A percentile compares a stretch with the other conserved stretches of the same genome.
Conservation (phyloP, 139 green algal genomes). For the Haematococcus lacustris region DNA sequence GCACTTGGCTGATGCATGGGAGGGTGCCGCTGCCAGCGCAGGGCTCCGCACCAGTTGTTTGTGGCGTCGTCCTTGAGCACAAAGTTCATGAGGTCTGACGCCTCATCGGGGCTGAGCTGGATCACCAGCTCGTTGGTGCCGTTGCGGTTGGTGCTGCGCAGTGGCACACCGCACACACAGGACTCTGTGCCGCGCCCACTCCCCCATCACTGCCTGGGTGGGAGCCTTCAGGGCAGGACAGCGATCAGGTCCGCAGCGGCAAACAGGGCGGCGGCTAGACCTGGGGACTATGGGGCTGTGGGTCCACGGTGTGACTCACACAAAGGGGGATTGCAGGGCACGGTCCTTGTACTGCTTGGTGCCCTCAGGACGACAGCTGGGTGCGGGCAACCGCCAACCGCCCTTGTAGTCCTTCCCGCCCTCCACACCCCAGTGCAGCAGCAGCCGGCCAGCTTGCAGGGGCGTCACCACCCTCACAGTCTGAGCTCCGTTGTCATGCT, state of each 20-base stretch:
- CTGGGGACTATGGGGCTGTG: background rate
- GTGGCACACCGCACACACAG: too few species aligned
- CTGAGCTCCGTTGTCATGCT: constrained; percentile 15
- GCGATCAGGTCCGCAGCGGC: background rate
- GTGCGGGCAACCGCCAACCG: constrained; percentile 77
- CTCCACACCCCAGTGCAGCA: constrained; percentile 92
- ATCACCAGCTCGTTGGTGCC: constrained; percentile 33
- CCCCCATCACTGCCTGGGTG: too few species aligned
- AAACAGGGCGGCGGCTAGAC: background rate
- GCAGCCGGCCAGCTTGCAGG: constrained; percentile 43
- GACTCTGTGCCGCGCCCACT: too few species aligned
- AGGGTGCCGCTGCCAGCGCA: too few species aligned
- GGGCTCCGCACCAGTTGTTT: constrained; percentile 62
- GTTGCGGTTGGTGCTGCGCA: too few species aligned
- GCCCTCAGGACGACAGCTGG: constrained; percentile 52
- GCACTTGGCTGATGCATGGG: too few species aligned
- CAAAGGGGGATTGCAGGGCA: constrained; percentile 88
- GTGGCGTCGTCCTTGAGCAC: constrained; percentile 87
- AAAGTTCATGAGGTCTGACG: constrained; percentile 82
- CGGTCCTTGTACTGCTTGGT: constrained; percentile 91
- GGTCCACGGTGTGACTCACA: constrained; percentile 16
- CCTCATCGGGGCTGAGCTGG: constrained; percentile 55
- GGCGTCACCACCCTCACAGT: constrained; percentile 25
- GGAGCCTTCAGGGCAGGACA: background rate
- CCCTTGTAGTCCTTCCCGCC: constrained; percentile 74